Percentiles rank a stretch among this genome's conserved stretches.
phyloP scores from a whole-genome alignment of 2,329 filamentous ascomycete genomes.

The Xylariaceae sp. region DNA sequence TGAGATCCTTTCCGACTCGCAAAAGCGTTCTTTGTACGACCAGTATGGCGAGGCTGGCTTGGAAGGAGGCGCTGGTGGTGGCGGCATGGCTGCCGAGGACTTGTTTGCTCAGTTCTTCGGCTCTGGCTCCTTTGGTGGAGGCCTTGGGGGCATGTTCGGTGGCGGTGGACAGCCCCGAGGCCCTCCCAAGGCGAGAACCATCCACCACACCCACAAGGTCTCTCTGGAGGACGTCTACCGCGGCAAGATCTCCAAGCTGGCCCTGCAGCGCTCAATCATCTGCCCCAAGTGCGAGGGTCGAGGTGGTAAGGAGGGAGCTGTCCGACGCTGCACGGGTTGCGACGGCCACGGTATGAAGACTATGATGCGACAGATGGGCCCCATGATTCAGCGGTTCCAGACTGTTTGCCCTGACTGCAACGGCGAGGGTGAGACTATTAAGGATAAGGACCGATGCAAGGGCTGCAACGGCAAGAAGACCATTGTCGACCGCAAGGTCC shows the following conservation, averaged over 20 bases:
- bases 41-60: conserved; percentile 97
- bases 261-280: conserved; percentile 94
- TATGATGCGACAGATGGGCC: conserved; percentile 99
- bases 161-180: conserved; percentile 70
- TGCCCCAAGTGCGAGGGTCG: conserved; percentile 90
- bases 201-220: conserved; percentile 97
- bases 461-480: conserved; percentile 96
- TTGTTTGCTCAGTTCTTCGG: conserved; percentile 97
- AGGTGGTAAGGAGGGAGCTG: conserved; percentile 95
- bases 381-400: conserved; percentile 99
- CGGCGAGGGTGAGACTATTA: conserved; percentile 93
- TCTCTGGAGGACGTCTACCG: conserved; percentile 96
- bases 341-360: conserved; percentile 98
- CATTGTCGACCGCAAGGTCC: conserved; percentile 90
- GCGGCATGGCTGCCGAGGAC: conserved; percentile 92
- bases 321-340: conserved; percentile 84
- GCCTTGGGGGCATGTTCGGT: conserved; percentile 72
- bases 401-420: conserved; percentile 98
- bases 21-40: conserved; percentile 90
- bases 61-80: conserved; percentile 73
- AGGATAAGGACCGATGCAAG: conserved; percentile 97
- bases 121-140: conserved; percentile 60
- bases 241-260: conserved; percentile 95
- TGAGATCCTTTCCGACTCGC: conserved; percentile 83
- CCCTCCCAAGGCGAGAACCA: conserved; percentile 83